Evolutionary conservation across 2,329 filamentous ascomycete genomes (phyloP).

Genomic region (Trichoderma sp.): DNA sequence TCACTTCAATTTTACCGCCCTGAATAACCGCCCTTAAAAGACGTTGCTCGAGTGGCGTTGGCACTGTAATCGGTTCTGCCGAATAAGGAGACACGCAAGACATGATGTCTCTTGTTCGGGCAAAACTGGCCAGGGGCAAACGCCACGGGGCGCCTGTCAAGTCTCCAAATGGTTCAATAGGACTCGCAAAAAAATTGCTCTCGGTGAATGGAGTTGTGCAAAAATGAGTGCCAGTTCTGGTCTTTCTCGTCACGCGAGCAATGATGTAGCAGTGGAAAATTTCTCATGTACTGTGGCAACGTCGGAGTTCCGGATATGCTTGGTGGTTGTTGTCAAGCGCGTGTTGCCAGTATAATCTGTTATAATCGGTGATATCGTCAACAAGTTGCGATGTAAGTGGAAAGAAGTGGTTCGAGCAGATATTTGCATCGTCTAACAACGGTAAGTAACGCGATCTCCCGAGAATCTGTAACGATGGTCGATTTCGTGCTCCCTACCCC

Average conservation of each 20-base stretch:
- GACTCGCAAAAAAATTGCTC: not conserved
- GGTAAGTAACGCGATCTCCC: not conserved
- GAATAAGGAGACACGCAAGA: not conserved
- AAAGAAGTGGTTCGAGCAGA: not conserved
- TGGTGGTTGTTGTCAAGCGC: not conserved
- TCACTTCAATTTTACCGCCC: not conserved
- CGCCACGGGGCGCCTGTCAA: constrained; percentile 14
- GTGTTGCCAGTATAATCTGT: not conserved
- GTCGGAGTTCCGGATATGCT: not conserved
- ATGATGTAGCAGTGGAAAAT: not conserved
- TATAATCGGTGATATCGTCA: not conserved
- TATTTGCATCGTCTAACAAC: not conserved
- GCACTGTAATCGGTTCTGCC: not conserved
- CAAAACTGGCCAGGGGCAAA: constrained; percentile 4
- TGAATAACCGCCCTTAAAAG: not conserved
- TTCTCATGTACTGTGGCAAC: not conserved
- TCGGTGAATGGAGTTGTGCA: not conserved
- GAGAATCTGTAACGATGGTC: not conserved
- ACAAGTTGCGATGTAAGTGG: not conserved
- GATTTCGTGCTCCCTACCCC: not conserved
- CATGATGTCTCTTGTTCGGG: not conserved
- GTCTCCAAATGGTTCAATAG: not conserved
- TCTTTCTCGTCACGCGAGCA: not conserved
- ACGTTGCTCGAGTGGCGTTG: not conserved
- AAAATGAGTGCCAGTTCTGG: not conserved